A percentile compares a stretch with the other conserved stretches of the same genome.
These are phyloP conservation scores for Uronychia setigera DNA, from an alignment of 73 alveolate species.

Conservation along the genomic window DNA sequence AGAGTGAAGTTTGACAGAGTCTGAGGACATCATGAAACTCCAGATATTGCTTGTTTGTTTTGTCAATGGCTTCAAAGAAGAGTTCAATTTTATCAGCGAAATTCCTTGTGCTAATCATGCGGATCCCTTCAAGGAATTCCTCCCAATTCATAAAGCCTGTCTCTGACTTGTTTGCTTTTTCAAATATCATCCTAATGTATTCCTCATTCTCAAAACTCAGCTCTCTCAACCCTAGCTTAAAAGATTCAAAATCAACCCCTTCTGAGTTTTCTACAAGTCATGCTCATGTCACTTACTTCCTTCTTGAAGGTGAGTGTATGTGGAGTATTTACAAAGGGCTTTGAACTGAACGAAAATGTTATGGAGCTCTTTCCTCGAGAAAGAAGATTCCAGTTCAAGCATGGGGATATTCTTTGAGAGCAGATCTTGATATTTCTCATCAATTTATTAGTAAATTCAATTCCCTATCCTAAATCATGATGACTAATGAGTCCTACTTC, in stretches of 20 bases:
- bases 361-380: conserved; percentile 49
- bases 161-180: conserved; percentile 3
- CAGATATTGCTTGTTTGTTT: background rate
- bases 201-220: conserved; percentile 36
- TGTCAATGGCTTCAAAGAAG: conserved; percentile 48
- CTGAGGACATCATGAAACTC: background rate
- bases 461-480: conserved; percentile 6
- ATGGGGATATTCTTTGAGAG: conserved; percentile 51
- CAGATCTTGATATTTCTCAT: conserved; percentile 19
- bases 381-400: conserved; percentile 33
- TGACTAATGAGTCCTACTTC: background rate
- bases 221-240: conserved; percentile 38
- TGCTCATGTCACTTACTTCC: background rate
- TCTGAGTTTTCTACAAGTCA: background rate
- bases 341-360: conserved; percentile 41
- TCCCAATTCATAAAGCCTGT: conserved; percentile 48
- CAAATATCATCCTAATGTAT: conserved; percentile 32
- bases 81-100: conserved; percentile 50
- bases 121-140: conserved; percentile 44
- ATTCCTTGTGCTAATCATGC: conserved; percentile 34
- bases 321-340: conserved; percentile 36
- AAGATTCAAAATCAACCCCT: conserved; percentile 28
- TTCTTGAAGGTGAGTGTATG: background rate
- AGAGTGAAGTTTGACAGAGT: background rate
- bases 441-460: background rate